Evolutionary conservation across 2,329 filamentous ascomycete genomes (phyloP).

Genomic region (Sordariomycetes sp.): DNA sequence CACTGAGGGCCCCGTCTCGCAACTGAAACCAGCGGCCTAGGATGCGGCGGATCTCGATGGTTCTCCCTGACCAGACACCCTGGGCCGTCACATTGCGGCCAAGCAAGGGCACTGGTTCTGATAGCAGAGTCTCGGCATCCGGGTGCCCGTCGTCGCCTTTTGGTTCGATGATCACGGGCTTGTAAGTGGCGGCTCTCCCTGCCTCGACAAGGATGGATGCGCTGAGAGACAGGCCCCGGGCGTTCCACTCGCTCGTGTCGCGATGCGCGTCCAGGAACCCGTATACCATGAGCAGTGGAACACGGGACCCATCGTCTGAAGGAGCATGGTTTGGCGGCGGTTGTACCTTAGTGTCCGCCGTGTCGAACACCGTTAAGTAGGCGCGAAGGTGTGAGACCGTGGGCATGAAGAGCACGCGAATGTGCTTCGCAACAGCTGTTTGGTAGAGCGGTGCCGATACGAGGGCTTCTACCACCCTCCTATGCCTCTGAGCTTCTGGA

Average conservation of each 20-base stretch:
- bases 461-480: conserved; percentile 19
- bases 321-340: conserved; percentile 21
- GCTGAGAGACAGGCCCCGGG: conserved; percentile 57
- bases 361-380: conserved; percentile 51
- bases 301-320: background rate
- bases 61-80: conserved; percentile 45
- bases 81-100: conserved; percentile 33
- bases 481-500: background rate
- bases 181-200: conserved; percentile 32
- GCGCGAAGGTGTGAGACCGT: conserved; percentile 70
- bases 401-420: conserved; percentile 62
- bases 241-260: conserved; percentile 63
- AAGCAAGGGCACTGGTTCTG: conserved; percentile 49
- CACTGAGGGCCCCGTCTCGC: background rate
- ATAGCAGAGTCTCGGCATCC: conserved; percentile 26
- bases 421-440: conserved; percentile 55
- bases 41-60: conserved; percentile 44
- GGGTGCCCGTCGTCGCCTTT: conserved; percentile 15
- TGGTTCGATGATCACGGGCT: conserved; percentile 37
- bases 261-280: conserved; percentile 56
- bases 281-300: conserved; percentile 48
- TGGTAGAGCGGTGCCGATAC: conserved; percentile 57
- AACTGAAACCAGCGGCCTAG: conserved; percentile 53
- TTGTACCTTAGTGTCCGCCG: conserved; percentile 21
- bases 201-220: conserved; percentile 54